Evolutionary conservation across 345 rosid genomes (phyloP).

Genomic region (Mercurialis annua): DNA sequence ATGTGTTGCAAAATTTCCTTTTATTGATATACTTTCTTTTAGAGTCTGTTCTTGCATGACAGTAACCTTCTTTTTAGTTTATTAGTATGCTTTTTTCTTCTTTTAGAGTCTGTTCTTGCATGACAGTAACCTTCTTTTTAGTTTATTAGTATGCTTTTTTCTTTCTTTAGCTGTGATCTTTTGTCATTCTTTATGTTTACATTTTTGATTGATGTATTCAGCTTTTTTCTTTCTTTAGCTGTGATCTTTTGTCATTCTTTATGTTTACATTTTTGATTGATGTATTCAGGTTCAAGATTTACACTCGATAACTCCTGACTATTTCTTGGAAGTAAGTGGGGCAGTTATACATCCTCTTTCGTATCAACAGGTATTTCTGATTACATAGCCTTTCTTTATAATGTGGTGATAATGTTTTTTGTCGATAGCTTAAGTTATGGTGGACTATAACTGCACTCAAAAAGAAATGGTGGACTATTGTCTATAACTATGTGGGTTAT

Average conservation of each 20-base stretch:
- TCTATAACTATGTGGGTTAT: neutral
- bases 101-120: neutral
- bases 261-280: neutral
- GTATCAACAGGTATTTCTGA: slow-evolving; percentile 76
- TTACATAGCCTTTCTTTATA: neutral
- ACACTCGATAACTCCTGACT: slow-evolving; percentile 82
- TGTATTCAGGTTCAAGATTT: slow-evolving; percentile 85
- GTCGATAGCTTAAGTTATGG: neutral
- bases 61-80: neutral
- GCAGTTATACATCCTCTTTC: slow-evolving; percentile 89
- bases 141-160: neutral
- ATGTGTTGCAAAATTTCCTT: neutral
- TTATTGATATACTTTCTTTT: neutral
- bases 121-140: neutral
- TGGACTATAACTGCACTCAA: neutral
- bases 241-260: neutral
- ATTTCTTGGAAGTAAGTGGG: slow-evolving; percentile 92
- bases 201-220: slow-evolving; percentile 22
- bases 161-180: neutral
- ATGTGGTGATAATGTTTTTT: neutral
- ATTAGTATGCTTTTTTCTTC: neutral
- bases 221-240: too few relatives aligned
- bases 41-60: neutral
- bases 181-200: neutral
- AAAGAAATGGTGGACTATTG: neutral